Base-by-base conservation (phyloP, 169 alveolate genomes). In the Eimeria acervulina region DNA sequence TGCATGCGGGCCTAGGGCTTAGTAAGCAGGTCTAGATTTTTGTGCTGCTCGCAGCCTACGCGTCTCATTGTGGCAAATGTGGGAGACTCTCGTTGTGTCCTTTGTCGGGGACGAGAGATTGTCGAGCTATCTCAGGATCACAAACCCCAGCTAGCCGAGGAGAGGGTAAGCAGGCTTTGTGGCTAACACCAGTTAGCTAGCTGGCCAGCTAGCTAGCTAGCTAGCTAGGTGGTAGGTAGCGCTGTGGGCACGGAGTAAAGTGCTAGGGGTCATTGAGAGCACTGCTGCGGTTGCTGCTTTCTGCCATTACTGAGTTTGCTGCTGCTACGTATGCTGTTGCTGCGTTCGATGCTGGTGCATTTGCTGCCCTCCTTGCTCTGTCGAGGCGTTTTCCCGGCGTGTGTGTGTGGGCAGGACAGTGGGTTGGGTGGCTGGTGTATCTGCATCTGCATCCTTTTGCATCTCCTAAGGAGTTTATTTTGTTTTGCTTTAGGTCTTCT, bases 1-100 rank as follows among this genome's bases (percentile, higher is more conserved):
- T 21, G 33, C 8, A n/a, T 6, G 21, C 70, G 13, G 0, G 26
- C 44, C 28, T 23, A n/a, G 26, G 44, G 40, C 68, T 61, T 6
- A 36, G 17, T 23, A 13, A 47, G 19, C 51, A 28, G 36, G 21
- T 76, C 4, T 2, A n/a, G 38, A 19, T 23, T 68, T 38, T 21
- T 38, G 47, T 72, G 42, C 10, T 40, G 59, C 23, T 42, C n/a
- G 66, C 93, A 95, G 96, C 84, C 90, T 38, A 66, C 96, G 42
- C 61, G 61, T 61, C 61, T 98, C 38, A 95, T 98, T 66, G 99
- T 99, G 61, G 99, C 99, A 33, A 99, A 99, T 96, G 99, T 99
- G 47, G 99, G 99, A 10, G 99, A 99, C 96, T 98, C 99, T 51
- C 97, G 99, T 91, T 99, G 99, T 19, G 99, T 99, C 28, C 97